phyloP scores from a whole-genome alignment of 2,329 filamentous ascomycete species.

The Diplodia corticola region DNA sequence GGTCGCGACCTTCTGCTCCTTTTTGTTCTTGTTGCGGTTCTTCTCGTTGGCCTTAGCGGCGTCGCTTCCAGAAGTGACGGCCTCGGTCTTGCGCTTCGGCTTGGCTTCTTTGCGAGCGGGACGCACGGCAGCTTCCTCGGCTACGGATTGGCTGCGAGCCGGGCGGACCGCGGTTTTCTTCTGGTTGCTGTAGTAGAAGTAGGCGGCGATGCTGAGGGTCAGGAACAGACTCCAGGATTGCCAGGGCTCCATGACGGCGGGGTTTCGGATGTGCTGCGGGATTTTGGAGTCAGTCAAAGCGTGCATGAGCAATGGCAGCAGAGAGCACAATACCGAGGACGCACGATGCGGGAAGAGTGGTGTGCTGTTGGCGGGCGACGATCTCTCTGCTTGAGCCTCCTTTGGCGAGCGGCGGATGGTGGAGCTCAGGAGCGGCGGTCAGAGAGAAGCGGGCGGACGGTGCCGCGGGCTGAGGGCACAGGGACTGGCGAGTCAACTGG shows the following conservation, averaged over 20 bases:
- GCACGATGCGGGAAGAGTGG: conserved; percentile 6
- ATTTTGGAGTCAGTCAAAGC: conserved; percentile 3
- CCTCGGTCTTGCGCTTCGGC: conserved; percentile 19
- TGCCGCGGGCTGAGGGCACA: neutral
- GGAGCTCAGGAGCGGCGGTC: conserved; percentile 5
- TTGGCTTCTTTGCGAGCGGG: conserved; percentile 20
- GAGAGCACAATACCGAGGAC: conserved; percentile 13
- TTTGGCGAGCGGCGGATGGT: neutral
- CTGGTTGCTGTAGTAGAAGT: conserved; percentile 33
- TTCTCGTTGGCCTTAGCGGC: conserved; percentile 31
- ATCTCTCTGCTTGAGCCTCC: conserved; percentile 5
- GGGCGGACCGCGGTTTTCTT: conserved; percentile 27
- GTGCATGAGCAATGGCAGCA: conserved; percentile 17
- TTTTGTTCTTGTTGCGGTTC: conserved; percentile 20
- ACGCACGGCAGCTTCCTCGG: conserved; percentile 16
- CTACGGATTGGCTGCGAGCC: conserved; percentile 4
- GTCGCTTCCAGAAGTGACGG: conserved; percentile 8
- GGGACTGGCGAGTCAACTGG: neutral
- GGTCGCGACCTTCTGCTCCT: conserved; percentile 32
- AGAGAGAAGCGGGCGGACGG: neutral
- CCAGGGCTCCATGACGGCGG: conserved; percentile 24
- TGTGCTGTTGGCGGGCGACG: conserved; percentile 10
- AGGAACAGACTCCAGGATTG: conserved; percentile 37
- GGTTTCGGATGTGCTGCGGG: neutral
- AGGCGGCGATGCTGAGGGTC: conserved; percentile 32